Base-by-base conservation (phyloP, 2,329 filamentous ascomycete genomes). In the Colletotrichum ledebouriae region DNA sequence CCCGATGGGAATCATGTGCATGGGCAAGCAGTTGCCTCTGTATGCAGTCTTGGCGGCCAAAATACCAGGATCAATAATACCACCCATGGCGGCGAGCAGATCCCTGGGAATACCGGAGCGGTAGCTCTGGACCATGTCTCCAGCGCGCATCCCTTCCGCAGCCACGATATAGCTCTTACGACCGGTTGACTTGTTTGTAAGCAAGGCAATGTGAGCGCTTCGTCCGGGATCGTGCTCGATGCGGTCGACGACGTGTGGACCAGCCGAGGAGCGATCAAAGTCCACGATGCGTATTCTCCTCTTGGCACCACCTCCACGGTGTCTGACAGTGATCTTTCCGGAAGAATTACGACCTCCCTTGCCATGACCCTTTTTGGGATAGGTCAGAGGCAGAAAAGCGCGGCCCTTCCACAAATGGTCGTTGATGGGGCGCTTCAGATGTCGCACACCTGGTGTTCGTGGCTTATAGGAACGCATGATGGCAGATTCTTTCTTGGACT, bases 211-310 rank as follows among this genome's bases (percentile, higher is more conserved):
- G 78, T 99, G 96, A 13, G 95, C 94, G 75, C 90, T 97, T 59
- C 96, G 91, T 72, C 94, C 94, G 1, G 96, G 96, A 75, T 99
- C 97, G 79, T 98, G 94, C 79, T 99, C 96, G 75, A 99, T 96
- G 70, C 96, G 89, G 77, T 98, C 94, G 62, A 99, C 95, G 15
- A 90, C 81, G 74, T 98, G 96, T 71, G 92, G 90, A 17, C 96
- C 96, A 0, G 94, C 89, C 29, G 87, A 87, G 79, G 86, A 89
- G 61, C 96, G 91, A 72, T 90, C 84, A 78, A 97, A 99, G 80
- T 99, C 97, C 39, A 99, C 90, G 1, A 90, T 96, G 69, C 97
- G 87, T 82, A 99, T 97, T 76, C 96, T 90, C 76, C 94, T 87
- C 85, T 98, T 97, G 69, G 91, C 91, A 72, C 96, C 97, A 78